phyloP scores from a whole-genome alignment of 176 grass and related monocot species.

The Tuctoria greenei region DNA sequence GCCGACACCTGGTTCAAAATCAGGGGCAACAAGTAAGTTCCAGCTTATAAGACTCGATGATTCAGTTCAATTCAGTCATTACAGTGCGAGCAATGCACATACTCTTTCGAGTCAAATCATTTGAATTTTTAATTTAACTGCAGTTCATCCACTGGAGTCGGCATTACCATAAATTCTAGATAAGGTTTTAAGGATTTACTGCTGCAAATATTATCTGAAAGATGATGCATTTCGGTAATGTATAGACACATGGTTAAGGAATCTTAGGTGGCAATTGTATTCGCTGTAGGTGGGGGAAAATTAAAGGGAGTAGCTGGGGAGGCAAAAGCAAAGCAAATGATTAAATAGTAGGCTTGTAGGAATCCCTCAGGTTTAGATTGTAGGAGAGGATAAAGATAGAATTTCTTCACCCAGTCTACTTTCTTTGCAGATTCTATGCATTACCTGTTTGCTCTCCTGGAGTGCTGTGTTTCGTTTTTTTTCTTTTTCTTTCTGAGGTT shows the following conservation, averaged over 20 bases:
- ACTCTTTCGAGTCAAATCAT: not conserved
- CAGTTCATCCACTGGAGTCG: not conserved
- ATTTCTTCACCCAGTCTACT: slow-evolving; percentile 35
- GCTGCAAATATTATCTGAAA: slow-evolving; percentile 39
- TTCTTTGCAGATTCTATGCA: slow-evolving; percentile 17
- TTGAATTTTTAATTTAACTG: not conserved
- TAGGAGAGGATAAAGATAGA: slow-evolving; percentile 34
- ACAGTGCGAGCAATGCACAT: not conserved
- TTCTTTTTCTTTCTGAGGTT: not conserved
- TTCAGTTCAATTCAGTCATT: slow-evolving; percentile 5
- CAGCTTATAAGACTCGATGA: not conserved
- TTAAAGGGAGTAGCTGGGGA: slow-evolving; percentile 27
- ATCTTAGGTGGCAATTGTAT: slow-evolving; percentile 38
- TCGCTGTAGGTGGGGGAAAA: slow-evolving; percentile 30
- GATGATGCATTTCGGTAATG: slow-evolving; percentile 28
- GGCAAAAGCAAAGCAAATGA: slow-evolving; percentile 38
- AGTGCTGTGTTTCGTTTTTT: not conserved
- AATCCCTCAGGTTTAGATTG: slow-evolving; percentile 32
- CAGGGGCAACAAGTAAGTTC: slow-evolving; percentile 84
- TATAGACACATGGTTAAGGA: slow-evolving; percentile 51
- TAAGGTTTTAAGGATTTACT: slow-evolving; percentile 23
- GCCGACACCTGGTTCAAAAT: slow-evolving; percentile 95
- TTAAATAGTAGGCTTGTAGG: slow-evolving; percentile 44
- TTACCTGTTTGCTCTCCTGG: slow-evolving; percentile 22
- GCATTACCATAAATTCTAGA: not conserved